Evolutionary conservation across 2,329 filamentous ascomycete species (phyloP).

Genomic region (Pestalotiopsis sp.): DNA sequence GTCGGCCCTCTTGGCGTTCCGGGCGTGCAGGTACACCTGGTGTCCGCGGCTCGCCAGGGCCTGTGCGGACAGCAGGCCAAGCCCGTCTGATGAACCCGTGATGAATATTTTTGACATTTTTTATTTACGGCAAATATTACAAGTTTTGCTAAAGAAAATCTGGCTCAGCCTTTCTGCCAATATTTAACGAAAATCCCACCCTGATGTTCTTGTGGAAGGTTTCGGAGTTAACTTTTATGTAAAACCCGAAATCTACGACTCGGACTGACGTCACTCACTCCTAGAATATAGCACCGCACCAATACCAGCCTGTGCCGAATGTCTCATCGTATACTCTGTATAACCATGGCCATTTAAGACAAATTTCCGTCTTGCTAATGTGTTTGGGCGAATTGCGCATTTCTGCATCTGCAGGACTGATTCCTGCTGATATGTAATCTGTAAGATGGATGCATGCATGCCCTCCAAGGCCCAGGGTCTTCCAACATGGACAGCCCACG

Average conservation of each 20-base stretch:
- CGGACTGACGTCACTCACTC: not conserved
- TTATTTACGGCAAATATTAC: not conserved
- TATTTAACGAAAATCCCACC: not conserved
- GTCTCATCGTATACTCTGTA: too few relatives aligned
- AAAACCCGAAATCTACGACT: not conserved
- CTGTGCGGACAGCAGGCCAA: constrained; percentile 54
- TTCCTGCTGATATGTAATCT: too few relatives aligned
- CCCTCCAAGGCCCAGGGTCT: too few relatives aligned
- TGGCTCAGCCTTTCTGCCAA: not conserved
- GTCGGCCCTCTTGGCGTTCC: constrained; percentile 54
- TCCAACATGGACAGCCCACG: too few relatives aligned
- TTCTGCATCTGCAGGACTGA: too few relatives aligned
- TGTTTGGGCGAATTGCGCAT: too few relatives aligned
- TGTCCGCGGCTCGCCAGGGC: constrained; percentile 54
- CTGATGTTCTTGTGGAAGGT: not conserved
- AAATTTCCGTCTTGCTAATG: too few relatives aligned
- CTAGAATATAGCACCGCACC: not conserved
- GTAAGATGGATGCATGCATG: too few relatives aligned
- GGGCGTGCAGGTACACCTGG: constrained; percentile 57
- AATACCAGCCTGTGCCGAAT: not conserved
- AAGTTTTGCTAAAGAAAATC: not conserved
- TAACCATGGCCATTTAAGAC: too few relatives aligned
- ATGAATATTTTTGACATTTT: constrained; percentile 37
- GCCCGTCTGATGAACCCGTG: constrained; percentile 60
- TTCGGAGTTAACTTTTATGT: not conserved